Base-by-base conservation (phyloP, 257 asterid species). In the Haberlea rhodopensis region DNA sequence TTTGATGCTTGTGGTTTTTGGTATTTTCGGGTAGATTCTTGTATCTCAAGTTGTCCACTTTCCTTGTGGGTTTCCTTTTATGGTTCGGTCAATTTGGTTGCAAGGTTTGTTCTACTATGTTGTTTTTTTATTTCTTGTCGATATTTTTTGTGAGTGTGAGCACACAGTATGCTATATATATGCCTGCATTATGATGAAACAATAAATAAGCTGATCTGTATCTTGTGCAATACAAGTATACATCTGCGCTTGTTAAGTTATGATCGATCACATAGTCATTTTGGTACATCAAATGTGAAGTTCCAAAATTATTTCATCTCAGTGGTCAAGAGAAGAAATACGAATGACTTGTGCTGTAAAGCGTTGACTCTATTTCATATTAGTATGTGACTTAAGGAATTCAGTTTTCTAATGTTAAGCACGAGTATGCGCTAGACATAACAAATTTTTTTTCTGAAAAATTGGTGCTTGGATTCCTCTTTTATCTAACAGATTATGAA, bases 131-230 rank as follows among this genome's bases (percentile, higher is more conserved):
- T 60, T 20, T 21, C 62, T n/a, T 57, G 19, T 69, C 60, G 29
- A 45, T 46, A 22, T 34, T 3, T 67, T 60, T 57, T 21, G 40
- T 48, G 69, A 10, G 40, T 70, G 63, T 21, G 64, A 52, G 57
- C 51, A 24, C 28, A 26, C 67, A 24, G 21, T 18, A 52, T 16
- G 57, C 32, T 24, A 24, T 60, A 25, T 29, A 20, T 70, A 45
- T 32, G 70, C 11, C 23, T 54, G n/a, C n/a, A 46, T 15, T 49
- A 19, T 23, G 63, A 34, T 62, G 67, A 57, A 57, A 34, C 29
- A 19, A 25, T 1, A 60, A 24, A 8, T 22, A 11, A 23, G 3
- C 7, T 20, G 18, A 20, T 49, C 32, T 25, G 3, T 13, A 8
- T 27, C 46, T 8, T 13, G 19, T 9, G 22, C 20, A 15, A 19